Evolutionary conservation across 148 eudicot genomes (phyloP), one percentile per base, ranked within the genome.

Genomic region (Chenopodium suecicum): DNA sequence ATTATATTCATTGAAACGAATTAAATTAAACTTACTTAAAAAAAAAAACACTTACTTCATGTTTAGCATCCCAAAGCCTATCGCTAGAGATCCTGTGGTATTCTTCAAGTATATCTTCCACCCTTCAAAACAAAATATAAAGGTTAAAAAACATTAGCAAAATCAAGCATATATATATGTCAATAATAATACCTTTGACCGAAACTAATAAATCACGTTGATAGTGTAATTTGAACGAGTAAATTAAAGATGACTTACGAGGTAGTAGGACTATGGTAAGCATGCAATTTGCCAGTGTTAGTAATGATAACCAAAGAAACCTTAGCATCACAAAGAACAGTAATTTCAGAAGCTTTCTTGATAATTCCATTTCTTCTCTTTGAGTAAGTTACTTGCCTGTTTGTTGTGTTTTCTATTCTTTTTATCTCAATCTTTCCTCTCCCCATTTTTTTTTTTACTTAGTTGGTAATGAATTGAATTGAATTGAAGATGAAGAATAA

Each of bases 361-460:
- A 94, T 79, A 32, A 94, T 86, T 76, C 98, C 98, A 80, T 84
- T 84, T 47, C 91, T 91, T 81, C 98, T 91, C 87, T 94, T 94
- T 47, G 98, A 89, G 84, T 91, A 94, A 6, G 98, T 94, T 3
- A 92, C 96, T 62, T 94, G 98, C 83, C 98, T 91, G 79, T 94
- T 94, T 58, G 84, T 92, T 76, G 90, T 25, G 87, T 91, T 94
- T 81, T 94, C 98, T 80, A 94, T 94, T 81, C 95, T 94, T 81
- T 91, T 94, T 81, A 94, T 94, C 86, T 92, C 98, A 37, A 94
- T 94, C 87, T 94, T 94, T 65, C 98, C 98, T 74, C 98, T 90
- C 74, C 95, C 98, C 98, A 94, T 93, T 13, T 65, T 46, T 56
- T 62, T 22, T 62, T 63, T 73, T 14, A 63, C 1, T 78, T 56